A percentile compares a stretch with the other conserved stretches of the same genome.
Conservation (phyloP, 495 filamentous ascomycete species). For the Xylaria scruposa region DNA sequence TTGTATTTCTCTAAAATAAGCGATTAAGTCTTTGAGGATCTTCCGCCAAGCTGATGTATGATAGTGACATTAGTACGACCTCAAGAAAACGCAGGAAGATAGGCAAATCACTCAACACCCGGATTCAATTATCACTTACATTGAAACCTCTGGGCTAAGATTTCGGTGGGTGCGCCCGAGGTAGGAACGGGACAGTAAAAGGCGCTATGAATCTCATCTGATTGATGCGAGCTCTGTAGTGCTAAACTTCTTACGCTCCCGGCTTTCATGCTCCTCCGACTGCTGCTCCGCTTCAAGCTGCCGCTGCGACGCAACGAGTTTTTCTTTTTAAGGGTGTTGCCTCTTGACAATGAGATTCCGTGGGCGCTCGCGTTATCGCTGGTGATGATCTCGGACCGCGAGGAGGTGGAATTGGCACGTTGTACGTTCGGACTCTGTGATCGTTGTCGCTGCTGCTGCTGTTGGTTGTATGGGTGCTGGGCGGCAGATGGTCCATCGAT, state of each 20-base stretch:
- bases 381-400: conserved; percentile 51
- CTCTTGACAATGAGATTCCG: conserved; percentile 61
- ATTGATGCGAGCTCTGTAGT: conserved; percentile 66
- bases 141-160: conserved; percentile 88
- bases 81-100: neutral
- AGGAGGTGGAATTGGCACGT: conserved; percentile 54
- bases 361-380: conserved; percentile 49
- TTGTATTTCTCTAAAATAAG: conserved; percentile 94
- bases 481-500: conserved; percentile 49
- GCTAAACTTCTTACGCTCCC: conserved; percentile 80
- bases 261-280: conserved; percentile 75
- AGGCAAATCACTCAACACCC: neutral
- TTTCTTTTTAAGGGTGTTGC: conserved; percentile 87
- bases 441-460: conserved; percentile 31
- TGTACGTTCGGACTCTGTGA: conserved; percentile 49
- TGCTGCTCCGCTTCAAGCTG: conserved; percentile 81
- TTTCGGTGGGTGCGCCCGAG: conserved; percentile 83
- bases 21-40: conserved; percentile 90
- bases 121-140: conserved; percentile 57
- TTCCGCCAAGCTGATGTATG: conserved; percentile 81
- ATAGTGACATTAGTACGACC: neutral
- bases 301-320: conserved; percentile 72
- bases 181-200: conserved; percentile 92
- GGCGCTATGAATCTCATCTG: conserved; percentile 78
- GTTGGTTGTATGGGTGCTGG: conserved; percentile 28